Evolutionary conservation across 352 stramenopile genomes (phyloP), one percentile per base, ranked within the genome.

Genomic region (Globisporangium alternatum): DNA sequence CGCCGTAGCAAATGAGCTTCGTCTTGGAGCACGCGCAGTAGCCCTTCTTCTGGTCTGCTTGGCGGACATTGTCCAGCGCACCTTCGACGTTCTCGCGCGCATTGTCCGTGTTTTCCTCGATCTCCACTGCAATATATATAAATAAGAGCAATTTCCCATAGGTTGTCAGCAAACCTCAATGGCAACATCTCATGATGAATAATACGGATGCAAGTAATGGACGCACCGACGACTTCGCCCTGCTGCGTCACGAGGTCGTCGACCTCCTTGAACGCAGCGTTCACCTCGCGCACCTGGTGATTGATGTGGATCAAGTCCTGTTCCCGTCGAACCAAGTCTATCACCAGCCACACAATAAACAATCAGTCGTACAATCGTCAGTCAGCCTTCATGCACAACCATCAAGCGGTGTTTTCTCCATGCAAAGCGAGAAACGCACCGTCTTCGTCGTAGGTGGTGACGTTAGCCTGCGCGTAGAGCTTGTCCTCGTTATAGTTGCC

Each of bases 241-340:
- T 90, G 81, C 47, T 90, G 74, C 41, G 80, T 71, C 39, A 90
- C 74, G 7, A 90, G 71, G 19, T 77, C 75, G 45, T 90, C 81
- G 2, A 90, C 76, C 57, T 90, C 81, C 51, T 78, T 77, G 71
- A 75, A 90, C 22, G 81, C 81, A 1, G 81, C 78, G 54, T 90
- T 86, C 33, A 90, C 80, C 17, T 90, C 81, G 7, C 77, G 72
- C 31, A 90, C 66, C 68, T 88, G 78, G 61, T 90, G 74, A 62
- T 88, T 90, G 59, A 90, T 90, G 69, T 88, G 81, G 13, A 90
- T 58, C 59, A 90, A 81, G 61, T 90, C 81, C 66, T 88, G 77
- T 53, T 90, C 81, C 60, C 81, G 74, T 64, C 81, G 77, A 15
- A 72, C 56, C 59, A 90, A 51, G 58, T 90, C 81, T 87, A 22